phyloP scores from a whole-genome alignment of 768 basidiomycete species.

The Rubroboletus satanas region DNA sequence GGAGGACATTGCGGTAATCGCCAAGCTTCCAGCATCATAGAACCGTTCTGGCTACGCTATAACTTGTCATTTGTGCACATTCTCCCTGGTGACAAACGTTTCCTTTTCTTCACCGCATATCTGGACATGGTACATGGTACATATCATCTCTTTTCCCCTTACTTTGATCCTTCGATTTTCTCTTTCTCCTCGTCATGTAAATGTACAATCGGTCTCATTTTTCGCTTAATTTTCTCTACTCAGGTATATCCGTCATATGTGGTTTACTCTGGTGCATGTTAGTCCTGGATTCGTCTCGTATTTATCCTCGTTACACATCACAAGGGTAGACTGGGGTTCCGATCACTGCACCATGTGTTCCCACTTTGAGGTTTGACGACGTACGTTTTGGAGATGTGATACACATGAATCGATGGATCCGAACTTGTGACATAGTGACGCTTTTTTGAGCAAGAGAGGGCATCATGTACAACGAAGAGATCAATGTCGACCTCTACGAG shows the following conservation, averaged over 20 bases:
- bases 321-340: conserved; percentile 10
- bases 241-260: background rate
- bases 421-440: background rate
- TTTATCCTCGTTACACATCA: background rate
- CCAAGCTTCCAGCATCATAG: background rate
- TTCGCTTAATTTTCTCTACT: background rate
- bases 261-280: conserved; percentile 6
- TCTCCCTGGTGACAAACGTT: background rate
- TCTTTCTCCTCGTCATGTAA: conserved; percentile 11
- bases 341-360: background rate
- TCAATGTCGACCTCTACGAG: conserved; percentile 26
- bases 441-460: background rate
- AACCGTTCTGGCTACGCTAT: background rate
- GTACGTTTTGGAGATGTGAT: background rate
- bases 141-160: background rate
- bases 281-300: conserved; percentile 2
- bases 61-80: background rate
- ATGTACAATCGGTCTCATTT: background rate
- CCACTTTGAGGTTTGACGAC: background rate
- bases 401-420: conserved; percentile 7
- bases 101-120: background rate
- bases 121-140: background rate
- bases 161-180: background rate
- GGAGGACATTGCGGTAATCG: background rate
- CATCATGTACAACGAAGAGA: background rate